Base-by-base conservation (phyloP, 352 stramenopile genomes). In the Aphanomyces euteiches region DNA sequence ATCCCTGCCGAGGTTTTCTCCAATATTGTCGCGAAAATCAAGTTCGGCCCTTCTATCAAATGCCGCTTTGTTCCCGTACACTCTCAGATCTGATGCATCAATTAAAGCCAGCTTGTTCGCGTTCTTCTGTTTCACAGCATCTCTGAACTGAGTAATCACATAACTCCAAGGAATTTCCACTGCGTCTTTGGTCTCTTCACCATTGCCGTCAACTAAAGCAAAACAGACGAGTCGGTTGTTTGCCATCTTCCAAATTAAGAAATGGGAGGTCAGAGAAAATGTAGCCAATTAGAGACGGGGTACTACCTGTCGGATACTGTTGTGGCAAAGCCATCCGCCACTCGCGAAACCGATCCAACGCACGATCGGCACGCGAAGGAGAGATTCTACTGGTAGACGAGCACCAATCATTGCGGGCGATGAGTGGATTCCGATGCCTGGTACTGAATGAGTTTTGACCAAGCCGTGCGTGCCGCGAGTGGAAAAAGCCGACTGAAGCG, bases 231-330 rank as follows among this genome's bases (percentile, higher is more conserved):
- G 10, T 50, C 17, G 43, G 10, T 12, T 50, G 43, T 50, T 50
- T 50, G 43, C 43, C 43, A 50, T 50, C 43, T 50, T 50, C 43
- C 43, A 48, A 48, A 48, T 48, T 48, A 15, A 48, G 43, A 48
- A 48, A 48, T 48, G 43, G 43, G n/a, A n/a, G n/a, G 43, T 48
- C 43, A 50, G 43, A 50, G 43, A 50, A 2, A 50, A 50, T 50
- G 43, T 50, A 50, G 43, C 43, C 43, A 50, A 50, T 50, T 2
- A 28, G 43, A n/a, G 43, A 50, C 43, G 43, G 10, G 43, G 1
- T 50, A 50, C 28, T 50, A 48, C 43, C 43, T 48, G 43, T 48
- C 43, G 15, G 43, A 48, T n/a, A n/a, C n/a, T n/a, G n/a, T n/a
- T n/a, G n/a, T n/a, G n/a, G n/a, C n/a, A n/a, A n/a, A n/a, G n/a